Evolutionary conservation across 2,329 filamentous ascomycete species (phyloP), one percentile per base, ranked within the genome.

Genomic region (Fusarium globosum): DNA sequence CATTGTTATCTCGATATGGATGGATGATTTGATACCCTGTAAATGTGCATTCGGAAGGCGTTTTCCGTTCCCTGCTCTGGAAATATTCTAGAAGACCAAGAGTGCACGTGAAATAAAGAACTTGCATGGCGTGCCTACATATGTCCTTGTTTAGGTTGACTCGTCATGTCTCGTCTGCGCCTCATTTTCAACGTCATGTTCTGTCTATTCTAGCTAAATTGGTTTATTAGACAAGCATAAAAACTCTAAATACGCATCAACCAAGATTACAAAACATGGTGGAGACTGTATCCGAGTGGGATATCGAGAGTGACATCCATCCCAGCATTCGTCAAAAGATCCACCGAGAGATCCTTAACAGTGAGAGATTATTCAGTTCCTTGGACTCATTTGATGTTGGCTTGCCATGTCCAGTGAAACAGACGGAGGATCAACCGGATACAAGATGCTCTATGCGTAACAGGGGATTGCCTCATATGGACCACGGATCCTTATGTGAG

Each of bases 401-500:
- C 23, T 28, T 21, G 51, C 41, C 35, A 39, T 55, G 51, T 33
- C 35, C 20, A 16, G 36, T 65, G 63, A 66, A 66, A 65, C 63
- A 66, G 30, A 26, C 38, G 65, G 35, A 58, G 39, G 13, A 67
- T 51, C 26, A 35, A 33, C 42, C 48, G 18, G 42, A 53, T 58
- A 53, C 35, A 48, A 35, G 42, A 33, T 49, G 48, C 35, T 56
- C 49, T 67, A 55, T 61, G 48, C 35, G 39, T 41, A 45, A 68
- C 75, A 60, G 71, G 49, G 56, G 42, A 58, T 63, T 68, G 68
- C 60, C 67, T 70, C 64, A 68, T 39, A 42, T 61, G 51, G 55
- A n/a, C 57, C 43, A 28, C 59, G 59, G 60, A 56, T 41, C 43
- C 33, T 77, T 76, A 77, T 74, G 71, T 73, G 74, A 76, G 73